phyloP scores from a whole-genome alignment of 2,329 filamentous ascomycete genomes.

The Tolypocladium tundrense region DNA sequence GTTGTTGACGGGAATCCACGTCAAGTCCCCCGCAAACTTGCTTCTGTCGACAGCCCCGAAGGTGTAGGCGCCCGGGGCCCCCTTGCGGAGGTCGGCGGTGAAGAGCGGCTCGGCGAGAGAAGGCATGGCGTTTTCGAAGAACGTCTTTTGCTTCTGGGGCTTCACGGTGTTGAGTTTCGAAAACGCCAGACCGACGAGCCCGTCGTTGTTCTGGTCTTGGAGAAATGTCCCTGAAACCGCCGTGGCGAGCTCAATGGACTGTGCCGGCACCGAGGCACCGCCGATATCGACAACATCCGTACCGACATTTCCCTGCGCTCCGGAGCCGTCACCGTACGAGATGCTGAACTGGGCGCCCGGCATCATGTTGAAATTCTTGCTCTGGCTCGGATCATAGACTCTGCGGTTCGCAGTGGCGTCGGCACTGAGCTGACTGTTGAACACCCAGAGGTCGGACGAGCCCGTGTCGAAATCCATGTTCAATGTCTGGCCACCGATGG shows the following conservation, averaged over 20 bases:
- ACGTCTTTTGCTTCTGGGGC: slow-evolving; percentile 56
- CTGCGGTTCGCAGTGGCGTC: slow-evolving; percentile 36
- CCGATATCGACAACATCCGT: slow-evolving; percentile 59
- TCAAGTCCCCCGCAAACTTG: slow-evolving; percentile 52
- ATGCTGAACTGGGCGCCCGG: slow-evolving; percentile 48
- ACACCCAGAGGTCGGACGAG: slow-evolving; percentile 66
- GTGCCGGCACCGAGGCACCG: slow-evolving; percentile 47
- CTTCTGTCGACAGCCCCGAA: slow-evolving; percentile 56
- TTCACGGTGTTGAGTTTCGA: slow-evolving; percentile 53
- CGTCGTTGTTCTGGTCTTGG: slow-evolving; percentile 50
- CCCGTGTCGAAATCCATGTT: slow-evolving; percentile 69
- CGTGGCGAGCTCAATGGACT: slow-evolving; percentile 59
- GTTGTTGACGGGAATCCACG: slow-evolving; percentile 50
- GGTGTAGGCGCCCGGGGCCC: slow-evolving; percentile 53
- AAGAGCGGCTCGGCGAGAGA: slow-evolving; percentile 55
- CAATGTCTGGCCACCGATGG: slow-evolving; percentile 58
- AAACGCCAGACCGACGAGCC: slow-evolving; percentile 61
- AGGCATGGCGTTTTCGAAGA: slow-evolving; percentile 60
- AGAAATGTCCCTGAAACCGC: slow-evolving; percentile 48
- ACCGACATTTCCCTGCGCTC: slow-evolving; percentile 53
- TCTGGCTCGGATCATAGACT: slow-evolving; percentile 26
- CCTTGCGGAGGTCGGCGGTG: slow-evolving; percentile 54
- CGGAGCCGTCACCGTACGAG: slow-evolving; percentile 58
- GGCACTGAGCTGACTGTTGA: slow-evolving; percentile 48
- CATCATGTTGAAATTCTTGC: slow-evolving; percentile 20